Conservation (phyloP, 495 filamentous ascomycete genomes). For the Lepidopterella palustris region DNA sequence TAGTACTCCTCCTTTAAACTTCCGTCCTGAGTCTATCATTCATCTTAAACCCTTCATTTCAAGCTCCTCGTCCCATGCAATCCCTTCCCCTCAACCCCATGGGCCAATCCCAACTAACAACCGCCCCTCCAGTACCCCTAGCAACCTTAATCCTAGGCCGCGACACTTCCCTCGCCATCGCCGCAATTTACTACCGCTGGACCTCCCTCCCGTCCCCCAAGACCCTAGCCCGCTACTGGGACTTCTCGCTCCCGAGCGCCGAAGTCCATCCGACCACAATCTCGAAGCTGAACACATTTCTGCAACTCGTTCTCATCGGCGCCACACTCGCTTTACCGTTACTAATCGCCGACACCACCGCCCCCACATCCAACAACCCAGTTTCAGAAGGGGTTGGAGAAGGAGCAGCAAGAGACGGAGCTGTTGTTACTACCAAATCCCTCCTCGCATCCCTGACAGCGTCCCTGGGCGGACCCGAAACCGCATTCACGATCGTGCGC, state of each 20-base stretch:
- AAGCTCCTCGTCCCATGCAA: background rate
- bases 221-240: conserved; percentile 92
- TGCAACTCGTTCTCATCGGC: conserved; percentile 39
- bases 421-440: conserved; percentile 1
- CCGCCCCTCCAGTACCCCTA: conserved; percentile 58
- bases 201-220: conserved; percentile 89
- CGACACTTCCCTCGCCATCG: conserved; percentile 77
- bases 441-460: conserved; percentile 1
- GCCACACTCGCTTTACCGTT: conserved; percentile 23
- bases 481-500: conserved; percentile 24
- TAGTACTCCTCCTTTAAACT: conserved; percentile 27
- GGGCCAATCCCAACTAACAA: background rate
- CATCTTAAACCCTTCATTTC: background rate
- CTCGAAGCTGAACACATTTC: conserved; percentile 58
- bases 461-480: conserved; percentile 11
- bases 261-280: conserved; percentile 89
- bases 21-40: background rate
- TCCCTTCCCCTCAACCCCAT: background rate
- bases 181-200: conserved; percentile 92
- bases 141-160: conserved; percentile 84
- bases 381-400: too few relatives aligned
- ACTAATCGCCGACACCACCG: background rate
- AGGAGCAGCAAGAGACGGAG: too few relatives aligned
- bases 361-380: background rate
- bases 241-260: conserved; percentile 85